Base-by-base conservation (phyloP, 2,329 filamentous ascomycete genomes). In the Ambrosiella xylebori region DNA sequence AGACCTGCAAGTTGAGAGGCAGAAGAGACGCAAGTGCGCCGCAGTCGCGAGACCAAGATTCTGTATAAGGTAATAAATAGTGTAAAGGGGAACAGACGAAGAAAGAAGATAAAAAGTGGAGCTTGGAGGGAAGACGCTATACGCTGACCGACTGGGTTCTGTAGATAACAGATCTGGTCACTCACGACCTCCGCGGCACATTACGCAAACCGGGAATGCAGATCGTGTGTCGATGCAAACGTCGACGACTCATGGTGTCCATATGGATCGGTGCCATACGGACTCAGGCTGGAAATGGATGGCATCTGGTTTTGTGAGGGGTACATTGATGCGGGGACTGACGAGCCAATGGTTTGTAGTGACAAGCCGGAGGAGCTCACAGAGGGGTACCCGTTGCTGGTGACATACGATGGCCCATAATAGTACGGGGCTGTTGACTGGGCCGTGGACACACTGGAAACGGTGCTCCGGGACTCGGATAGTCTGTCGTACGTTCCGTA, bases 241-340 rank as follows among this genome's bases (percentile, higher is more conserved):
- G 59, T 45, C 3, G 59, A 47, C 1, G 59, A 61, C 12, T 61
- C 56, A n/a, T 61, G 56, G 37, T 61, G 59, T 9, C 40, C 17
- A 35, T 58, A 60, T 11, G 59, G 44, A 44, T 60, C 59, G 12
- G 59, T 35, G 3, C 40, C 40, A 15, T 61, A 61, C 19, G 56
- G 53, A n/a, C 44, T 38, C 19, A 58, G 38, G 5, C 39, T 55
- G 2, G 59, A 38, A 4, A 58, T 52, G 15, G 47, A 52, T 5
- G 40, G 27, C 35, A 61, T 51, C 1, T 57, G 47, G 15, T 27
- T 56, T 15, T 55, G 59, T 39, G 59, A 53, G 35, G 52, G 59
- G 27, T 61, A 61, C 59, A 61, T 58, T 5, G 59, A 61, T 5
- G 59, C 57, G 6, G 51, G 55, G 2, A 57, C 56, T 12, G 56